Evolutionary conservation across 2,329 filamentous ascomycete genomes (phyloP).

Genomic region (Xylaria hypoxylon): DNA sequence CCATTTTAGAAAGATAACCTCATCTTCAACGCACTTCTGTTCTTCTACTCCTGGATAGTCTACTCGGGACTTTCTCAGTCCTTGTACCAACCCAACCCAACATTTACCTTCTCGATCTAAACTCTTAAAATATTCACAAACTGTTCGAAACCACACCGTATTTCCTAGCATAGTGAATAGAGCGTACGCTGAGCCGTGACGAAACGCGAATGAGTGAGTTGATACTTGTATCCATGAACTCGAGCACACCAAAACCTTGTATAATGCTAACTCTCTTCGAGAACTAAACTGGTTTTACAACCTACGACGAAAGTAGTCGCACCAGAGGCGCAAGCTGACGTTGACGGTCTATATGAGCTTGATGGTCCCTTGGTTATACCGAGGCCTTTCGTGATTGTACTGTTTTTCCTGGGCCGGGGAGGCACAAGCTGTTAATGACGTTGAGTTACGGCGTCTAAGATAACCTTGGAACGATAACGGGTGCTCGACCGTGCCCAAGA

Average conservation of each 20-base stretch:
- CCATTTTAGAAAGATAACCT: not conserved
- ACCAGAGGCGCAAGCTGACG: not conserved
- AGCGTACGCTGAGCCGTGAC: not conserved
- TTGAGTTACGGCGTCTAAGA: conserved; percentile 2
- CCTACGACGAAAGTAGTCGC: conserved; percentile 1
- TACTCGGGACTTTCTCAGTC: not conserved
- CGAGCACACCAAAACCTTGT: not conserved
- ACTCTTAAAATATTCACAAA: not conserved
- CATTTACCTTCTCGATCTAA: not conserved
- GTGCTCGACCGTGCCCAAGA: conserved; percentile 5
- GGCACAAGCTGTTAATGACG: conserved; percentile 2
- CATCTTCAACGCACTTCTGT: not conserved
- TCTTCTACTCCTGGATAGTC: not conserved
- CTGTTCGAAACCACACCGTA: not conserved
- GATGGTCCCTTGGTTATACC: not conserved
- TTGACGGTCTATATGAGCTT: conserved; percentile 4
- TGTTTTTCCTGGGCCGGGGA: not conserved
- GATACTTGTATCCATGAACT: not conserved
- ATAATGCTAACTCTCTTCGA: conserved; percentile 15
- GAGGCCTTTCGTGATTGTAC: not conserved
- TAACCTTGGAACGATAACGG: conserved; percentile 6
- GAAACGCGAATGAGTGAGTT: conserved; percentile 16
- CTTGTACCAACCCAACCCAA: not conserved
- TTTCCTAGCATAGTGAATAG: not conserved
- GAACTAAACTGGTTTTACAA: not conserved